phyloP scores from a whole-genome alignment of 768 basidiomycete genomes.

The Trametes cubensis region DNA sequence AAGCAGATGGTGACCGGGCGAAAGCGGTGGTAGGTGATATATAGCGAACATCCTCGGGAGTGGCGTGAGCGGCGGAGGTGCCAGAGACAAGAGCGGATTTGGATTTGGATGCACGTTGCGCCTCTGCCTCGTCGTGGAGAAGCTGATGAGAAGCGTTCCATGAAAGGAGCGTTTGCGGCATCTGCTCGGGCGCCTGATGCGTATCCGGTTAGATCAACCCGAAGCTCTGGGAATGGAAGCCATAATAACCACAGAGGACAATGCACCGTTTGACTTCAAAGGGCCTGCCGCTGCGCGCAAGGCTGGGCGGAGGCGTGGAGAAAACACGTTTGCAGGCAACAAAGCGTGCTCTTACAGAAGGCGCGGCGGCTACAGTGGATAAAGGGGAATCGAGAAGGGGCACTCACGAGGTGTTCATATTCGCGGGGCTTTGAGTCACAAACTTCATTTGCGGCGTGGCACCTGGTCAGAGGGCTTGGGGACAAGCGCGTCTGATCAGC shows the following conservation, averaged over 20 bases:
- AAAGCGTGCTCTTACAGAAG: not conserved
- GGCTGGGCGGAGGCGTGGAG: slow-evolving; percentile 4
- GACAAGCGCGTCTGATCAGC: slow-evolving; percentile 3
- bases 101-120: slow-evolving; percentile 14
- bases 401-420: slow-evolving; percentile 18
- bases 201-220: slow-evolving; percentile 24
- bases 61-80: slow-evolving; percentile 9
- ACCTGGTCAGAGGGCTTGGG: slow-evolving; percentile 21
- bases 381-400: not conserved
- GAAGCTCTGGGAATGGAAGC: slow-evolving; percentile 13
- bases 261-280: slow-evolving; percentile 11
- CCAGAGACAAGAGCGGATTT: slow-evolving; percentile 12
- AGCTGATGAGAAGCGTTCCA: slow-evolving; percentile 12
- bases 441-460: slow-evolving; percentile 16
- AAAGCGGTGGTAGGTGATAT: not conserved
- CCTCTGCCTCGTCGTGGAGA: slow-evolving; percentile 7
- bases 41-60: slow-evolving; percentile 10
- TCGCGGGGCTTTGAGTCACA: not conserved
- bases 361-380: not conserved
- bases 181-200: slow-evolving; percentile 17
- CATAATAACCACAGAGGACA: slow-evolving; percentile 8
- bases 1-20: not conserved
- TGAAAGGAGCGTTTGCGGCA: slow-evolving; percentile 22
- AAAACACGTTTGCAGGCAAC: slow-evolving; percentile 4
- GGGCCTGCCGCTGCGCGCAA: slow-evolving; percentile 11